Base-by-base conservation (phyloP, 1,284 basidiomycete species). In the Melampsora americana region DNA sequence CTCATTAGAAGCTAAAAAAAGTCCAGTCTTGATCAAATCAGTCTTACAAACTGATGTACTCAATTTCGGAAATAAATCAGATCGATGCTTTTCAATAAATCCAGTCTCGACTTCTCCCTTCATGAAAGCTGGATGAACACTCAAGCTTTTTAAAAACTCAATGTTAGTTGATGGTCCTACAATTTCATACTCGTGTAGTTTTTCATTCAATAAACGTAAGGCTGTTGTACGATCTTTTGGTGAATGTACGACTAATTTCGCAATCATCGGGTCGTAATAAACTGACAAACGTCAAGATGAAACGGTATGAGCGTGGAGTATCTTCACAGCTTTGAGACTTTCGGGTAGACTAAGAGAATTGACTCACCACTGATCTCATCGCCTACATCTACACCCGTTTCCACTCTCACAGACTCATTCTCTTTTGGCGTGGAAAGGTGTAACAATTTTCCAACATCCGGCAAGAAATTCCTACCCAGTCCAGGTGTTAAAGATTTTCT, bases 181-280 rank as follows among this genome's bases (percentile, higher is more conserved):
- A 69, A 96, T 90, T 80, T 91, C 88, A 82, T 95, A 97, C 80
- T 94, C 89, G 72, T 90, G 90, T 64, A 96, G 83, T 5, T 92
- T 93, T 69, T 89, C 88, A 11, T 90, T 85, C 77, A 96, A 86
- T 80, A 92, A 86, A 11, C 91, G 86, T 78, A 97, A 83, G 0
- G 94, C 94, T 81, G 94, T 92, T 1, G 88, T 88, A n/a, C 94
- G 87, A 83, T 95, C 91, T 48, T 88, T 85, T 14, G 92, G 94
- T 23, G 72, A 74, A 80, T 93, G 91, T 11, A 92, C 92, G 59
- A 96, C 90, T n/a, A 96, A 88, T 80, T 93, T 93, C 35, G 92
- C 89, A 78, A 95, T 95, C 89, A 96, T 92, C 0, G 94, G 93
- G 80, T 97, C 94, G 82, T 97, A 97, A 84, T 90, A 93, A 3